phyloP scores from a whole-genome alignment of 2,329 filamentous ascomycete genomes.

The Claviceps pazoutovae region DNA sequence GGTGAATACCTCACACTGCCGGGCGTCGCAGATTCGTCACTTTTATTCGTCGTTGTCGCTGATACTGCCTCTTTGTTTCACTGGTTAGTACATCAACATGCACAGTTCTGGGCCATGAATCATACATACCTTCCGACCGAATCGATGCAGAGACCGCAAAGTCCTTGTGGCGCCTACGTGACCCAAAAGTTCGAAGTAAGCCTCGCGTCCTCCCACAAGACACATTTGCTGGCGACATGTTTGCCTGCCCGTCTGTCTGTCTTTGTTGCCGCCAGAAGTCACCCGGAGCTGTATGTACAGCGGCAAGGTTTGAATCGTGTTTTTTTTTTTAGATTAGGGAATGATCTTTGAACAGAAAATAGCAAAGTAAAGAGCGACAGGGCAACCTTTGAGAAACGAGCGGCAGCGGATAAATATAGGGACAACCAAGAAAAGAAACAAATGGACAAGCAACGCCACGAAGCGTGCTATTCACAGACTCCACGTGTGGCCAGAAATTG shows the following conservation, averaged over 20 bases:
- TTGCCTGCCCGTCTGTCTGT: not conserved
- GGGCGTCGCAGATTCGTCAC: not conserved
- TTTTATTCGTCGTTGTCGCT: not conserved
- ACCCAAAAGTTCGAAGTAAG: conserved; percentile 15
- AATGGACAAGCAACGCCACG: conserved; percentile 4
- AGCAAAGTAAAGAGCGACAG: not conserved
- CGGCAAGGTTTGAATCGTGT: too few species aligned
- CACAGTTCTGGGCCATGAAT: not conserved
- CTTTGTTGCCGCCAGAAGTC: not conserved
- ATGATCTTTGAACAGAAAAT: not conserved
- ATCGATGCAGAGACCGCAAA: conserved; percentile 7
- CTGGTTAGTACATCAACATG: not conserved
- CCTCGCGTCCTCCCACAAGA: conserved; percentile 19
- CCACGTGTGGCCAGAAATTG: not conserved
- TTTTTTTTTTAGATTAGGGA: too few species aligned
- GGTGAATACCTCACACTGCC: not conserved
- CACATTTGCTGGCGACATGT: conserved; percentile 14
- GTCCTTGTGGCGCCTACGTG: conserved; percentile 13
- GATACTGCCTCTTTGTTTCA: not conserved
- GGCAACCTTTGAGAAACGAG: conserved; percentile 1
- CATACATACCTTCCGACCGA: conserved; percentile 10
- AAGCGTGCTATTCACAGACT: conserved; percentile 1
- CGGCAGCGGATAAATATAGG: conserved; percentile 2
- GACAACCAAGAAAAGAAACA: not conserved
- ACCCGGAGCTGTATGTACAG: too few species aligned